These are phyloP conservation scores for Fusarium dlaminii DNA, from an alignment of 2,329 filamentous ascomycete genomes.

Conservation along the genomic window DNA sequence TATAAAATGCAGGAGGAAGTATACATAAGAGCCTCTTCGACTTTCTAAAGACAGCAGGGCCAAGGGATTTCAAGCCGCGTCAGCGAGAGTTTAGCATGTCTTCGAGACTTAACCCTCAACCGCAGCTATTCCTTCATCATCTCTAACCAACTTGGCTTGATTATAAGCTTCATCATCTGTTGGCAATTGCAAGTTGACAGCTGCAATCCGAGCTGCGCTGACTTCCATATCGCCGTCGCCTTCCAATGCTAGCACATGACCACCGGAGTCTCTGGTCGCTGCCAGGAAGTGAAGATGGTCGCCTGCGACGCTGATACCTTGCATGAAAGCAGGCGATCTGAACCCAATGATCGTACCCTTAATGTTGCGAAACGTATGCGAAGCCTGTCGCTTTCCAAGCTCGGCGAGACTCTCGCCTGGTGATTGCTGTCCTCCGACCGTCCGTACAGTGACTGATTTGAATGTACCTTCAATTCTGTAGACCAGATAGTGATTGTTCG, in stretches of 20 bases:
- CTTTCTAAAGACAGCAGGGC: background rate
- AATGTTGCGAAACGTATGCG: background rate
- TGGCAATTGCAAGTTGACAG: conserved; percentile 15
- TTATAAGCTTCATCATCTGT: background rate
- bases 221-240: conserved; percentile 6
- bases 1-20: background rate
- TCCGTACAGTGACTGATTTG: conserved; percentile 15
- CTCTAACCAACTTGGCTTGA: background rate
- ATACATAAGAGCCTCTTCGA: background rate
- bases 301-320: conserved; percentile 29
- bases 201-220: background rate
- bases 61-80: background rate
- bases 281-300: conserved; percentile 27
- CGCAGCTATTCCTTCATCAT: conserved; percentile 16
- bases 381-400: conserved; percentile 24
- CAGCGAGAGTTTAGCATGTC: too few relatives aligned
- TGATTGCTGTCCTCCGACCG: conserved; percentile 9
- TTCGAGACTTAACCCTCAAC: conserved; percentile 8
- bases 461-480: conserved; percentile 12
- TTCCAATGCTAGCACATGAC: conserved; percentile 19
- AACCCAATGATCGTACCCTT: conserved; percentile 17
- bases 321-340: conserved; percentile 21
- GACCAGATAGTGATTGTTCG: conserved; percentile 15
- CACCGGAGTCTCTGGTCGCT: background rate
- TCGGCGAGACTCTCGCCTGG: conserved; percentile 23